Percentiles rank a stretch among this genome's conserved stretches.
phyloP scores from a whole-genome alignment of 345 rosid species.

The Camelina laxa region DNA sequence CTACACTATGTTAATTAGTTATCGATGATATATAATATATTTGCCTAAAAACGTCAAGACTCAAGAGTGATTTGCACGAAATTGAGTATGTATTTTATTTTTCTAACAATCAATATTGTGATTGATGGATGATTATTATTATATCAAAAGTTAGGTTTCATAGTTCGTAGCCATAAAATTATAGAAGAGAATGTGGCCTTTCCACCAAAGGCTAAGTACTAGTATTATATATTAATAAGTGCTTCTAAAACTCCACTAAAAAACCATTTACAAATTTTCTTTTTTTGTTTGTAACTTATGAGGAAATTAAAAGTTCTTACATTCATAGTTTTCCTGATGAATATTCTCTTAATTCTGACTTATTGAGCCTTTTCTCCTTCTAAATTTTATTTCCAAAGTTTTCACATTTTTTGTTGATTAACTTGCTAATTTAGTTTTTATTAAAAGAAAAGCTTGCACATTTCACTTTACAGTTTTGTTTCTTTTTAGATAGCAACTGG shows the following conservation, averaged over 20 bases:
- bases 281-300: constrained; percentile 23
- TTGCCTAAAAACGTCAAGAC: not conserved
- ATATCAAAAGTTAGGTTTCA: constrained; percentile 33
- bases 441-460: not conserved
- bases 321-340: not conserved
- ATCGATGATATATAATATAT: not conserved
- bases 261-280: not conserved
- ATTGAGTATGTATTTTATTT: not conserved
- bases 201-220: constrained; percentile 29
- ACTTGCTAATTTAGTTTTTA: not conserved
- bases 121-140: constrained; percentile 19
- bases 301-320: constrained; percentile 2
- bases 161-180: constrained; percentile 29
- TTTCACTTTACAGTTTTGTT: constrained; percentile 5
- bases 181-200: constrained; percentile 30
- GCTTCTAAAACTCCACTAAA: constrained; percentile 27
- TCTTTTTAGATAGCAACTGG: constrained; percentile 18
- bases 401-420: not conserved
- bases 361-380: not conserved
- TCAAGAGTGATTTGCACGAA: not conserved
- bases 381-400: not conserved
- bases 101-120: not conserved
- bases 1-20: not conserved
- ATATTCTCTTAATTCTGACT: constrained; percentile 20
- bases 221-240: not conserved